These are phyloP conservation scores for Triticum dicoccoides DNA, from an alignment of 176 grass and related monocot genomes.

Conservation along the genomic window DNA sequence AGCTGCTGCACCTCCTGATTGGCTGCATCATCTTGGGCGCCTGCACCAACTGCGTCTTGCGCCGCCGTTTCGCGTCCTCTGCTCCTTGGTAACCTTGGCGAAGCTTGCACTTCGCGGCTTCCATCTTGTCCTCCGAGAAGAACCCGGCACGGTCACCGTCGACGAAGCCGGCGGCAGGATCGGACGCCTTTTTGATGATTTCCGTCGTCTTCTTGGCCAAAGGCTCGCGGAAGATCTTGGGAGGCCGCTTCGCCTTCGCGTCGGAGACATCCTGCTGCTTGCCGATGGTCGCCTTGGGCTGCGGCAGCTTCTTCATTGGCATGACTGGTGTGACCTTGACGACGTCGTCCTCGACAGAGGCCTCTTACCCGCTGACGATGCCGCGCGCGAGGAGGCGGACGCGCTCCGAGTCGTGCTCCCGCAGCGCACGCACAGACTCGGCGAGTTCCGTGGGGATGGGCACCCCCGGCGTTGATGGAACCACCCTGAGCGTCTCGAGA, in stretches of 20 bases:
- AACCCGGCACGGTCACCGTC: neutral
- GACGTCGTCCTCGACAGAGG: neutral
- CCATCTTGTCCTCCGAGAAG: neutral
- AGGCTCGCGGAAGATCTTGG: neutral
- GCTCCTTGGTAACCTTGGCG: neutral
- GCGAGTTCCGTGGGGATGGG: neutral
- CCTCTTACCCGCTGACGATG: neutral
- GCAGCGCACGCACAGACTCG: neutral
- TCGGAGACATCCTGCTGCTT: neutral
- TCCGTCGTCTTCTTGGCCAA: neutral
- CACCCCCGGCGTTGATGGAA: neutral
- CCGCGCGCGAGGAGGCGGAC: constrained; percentile 10
- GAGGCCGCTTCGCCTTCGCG: too few relatives aligned
- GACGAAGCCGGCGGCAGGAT: neutral
- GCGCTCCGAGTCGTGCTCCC: neutral
- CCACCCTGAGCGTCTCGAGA: constrained; percentile 1
- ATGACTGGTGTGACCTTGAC: too few relatives aligned
- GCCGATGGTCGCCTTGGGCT: too few relatives aligned
- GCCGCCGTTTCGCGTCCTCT: neutral
- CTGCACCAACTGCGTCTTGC: neutral
- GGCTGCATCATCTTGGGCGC: too few relatives aligned
- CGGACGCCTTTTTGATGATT: neutral
- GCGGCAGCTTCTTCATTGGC: neutral
- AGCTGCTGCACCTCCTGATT: too few relatives aligned
- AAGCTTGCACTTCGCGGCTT: neutral